Conservation (phyloP, 2,329 filamentous ascomycete genomes). For the Scolecobasidium constrictum region DNA sequence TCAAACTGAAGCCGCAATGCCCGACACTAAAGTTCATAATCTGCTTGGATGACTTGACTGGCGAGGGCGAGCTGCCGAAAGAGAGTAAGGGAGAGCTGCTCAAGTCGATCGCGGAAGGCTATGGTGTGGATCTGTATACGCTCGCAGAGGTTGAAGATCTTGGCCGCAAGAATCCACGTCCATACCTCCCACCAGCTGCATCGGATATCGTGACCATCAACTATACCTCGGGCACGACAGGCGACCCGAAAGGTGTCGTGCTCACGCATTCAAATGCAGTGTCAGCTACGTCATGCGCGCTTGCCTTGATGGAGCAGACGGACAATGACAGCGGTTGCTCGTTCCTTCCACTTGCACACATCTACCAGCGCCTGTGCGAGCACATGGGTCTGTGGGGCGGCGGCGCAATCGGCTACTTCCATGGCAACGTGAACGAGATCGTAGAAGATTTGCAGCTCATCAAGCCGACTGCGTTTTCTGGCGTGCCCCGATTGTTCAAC, state of each 20-base stretch:
- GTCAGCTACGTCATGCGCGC: constrained; percentile 53
- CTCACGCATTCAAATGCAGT: constrained; percentile 75
- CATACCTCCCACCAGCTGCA: constrained; percentile 59
- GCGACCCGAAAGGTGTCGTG: constrained; percentile 71
- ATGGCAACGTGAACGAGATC: constrained; percentile 75
- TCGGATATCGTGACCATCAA: constrained; percentile 82
- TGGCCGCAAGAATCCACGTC: constrained; percentile 57
- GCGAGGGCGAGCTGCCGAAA: constrained; percentile 64
- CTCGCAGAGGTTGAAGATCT: constrained; percentile 73
- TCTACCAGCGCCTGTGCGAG: constrained; percentile 79
- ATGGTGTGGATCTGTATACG: constrained; percentile 69
- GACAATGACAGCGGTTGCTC: constrained; percentile 61
- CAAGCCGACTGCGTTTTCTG: constrained; percentile 71
- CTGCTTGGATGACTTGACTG: constrained; percentile 65
- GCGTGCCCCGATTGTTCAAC: constrained; percentile 86
- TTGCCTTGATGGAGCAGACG: constrained; percentile 41
- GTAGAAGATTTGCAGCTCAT: constrained; percentile 87
- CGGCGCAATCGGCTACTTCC: constrained; percentile 78
- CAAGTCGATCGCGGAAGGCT: constrained; percentile 59
- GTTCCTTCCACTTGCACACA: constrained; percentile 89
- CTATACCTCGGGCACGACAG: constrained; percentile 81
- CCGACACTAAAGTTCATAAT: constrained; percentile 81
- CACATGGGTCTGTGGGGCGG: constrained; percentile 63
- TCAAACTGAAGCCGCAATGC: constrained; percentile 68
- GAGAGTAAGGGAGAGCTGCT: constrained; percentile 72